Base-by-base conservation (phyloP, 2,329 filamentous ascomycete genomes). In the Talaromyces atroroseus region DNA sequence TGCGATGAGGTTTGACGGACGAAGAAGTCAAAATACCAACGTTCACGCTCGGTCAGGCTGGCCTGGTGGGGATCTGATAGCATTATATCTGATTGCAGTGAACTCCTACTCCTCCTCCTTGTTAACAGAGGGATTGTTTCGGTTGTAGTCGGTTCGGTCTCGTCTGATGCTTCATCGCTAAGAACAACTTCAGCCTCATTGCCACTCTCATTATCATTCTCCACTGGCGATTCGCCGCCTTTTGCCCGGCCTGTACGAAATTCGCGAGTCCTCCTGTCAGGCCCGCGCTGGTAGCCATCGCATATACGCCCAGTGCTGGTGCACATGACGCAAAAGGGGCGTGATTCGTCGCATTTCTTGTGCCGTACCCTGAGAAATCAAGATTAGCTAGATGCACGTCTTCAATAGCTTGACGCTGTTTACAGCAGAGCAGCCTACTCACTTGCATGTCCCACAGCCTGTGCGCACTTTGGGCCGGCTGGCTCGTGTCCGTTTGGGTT, bases 251-350 rank as follows among this genome's bases (percentile, higher is more conserved):
- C 29, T 12, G n/a, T 42, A 11, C 52, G 52, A 38, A 54, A 54
- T 32, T 56, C 58, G 24, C 58, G 53, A 16, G 60, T 60, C 11
- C 58, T 50, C 36, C 56, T 44, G 24, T 61, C 58, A 42, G 21
- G 52, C n/a, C 6, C 56, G 52, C 23, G 40, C 47, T 42, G 52
- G 34, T 46, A 59, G 44, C 38, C 54, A 45, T 68, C 64, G 55
- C 66, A 68, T 55, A 61, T 60, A 8, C 66, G 61, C 24, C 65
- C 63, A 34, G 64, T 64, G 36, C 58, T 63, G 3, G 58, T 64
- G 56, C 65, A 68, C 44, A 62, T 56, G 8, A 49, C 48, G 40
- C 66, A 67, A 18, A 50, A 32, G 5, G 54, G 54, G 6, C 49
- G 47, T 14, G 54, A 40, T 21, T 56, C 54, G 29, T 56, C 54